Evolutionary conservation across 192 early-diverging fungal species (phyloP).

Genomic region (Phycomyces nitens): DNA sequence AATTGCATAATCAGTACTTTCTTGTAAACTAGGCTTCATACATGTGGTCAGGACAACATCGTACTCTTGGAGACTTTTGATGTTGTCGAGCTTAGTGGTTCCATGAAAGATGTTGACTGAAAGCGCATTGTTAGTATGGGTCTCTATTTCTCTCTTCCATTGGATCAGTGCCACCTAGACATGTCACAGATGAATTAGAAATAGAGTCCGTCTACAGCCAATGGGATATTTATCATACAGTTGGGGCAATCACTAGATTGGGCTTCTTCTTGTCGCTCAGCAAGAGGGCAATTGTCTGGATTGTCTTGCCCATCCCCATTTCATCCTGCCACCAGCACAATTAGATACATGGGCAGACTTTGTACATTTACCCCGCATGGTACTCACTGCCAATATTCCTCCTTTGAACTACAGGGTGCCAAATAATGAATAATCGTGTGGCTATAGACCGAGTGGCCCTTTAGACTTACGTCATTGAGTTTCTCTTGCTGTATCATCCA

Average conservation of each 20-base stretch:
- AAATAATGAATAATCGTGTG: background rate
- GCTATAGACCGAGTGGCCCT: background rate
- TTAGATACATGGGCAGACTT: background rate
- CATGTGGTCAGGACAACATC: conserved; percentile 79
- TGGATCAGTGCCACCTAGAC: conserved; percentile 70
- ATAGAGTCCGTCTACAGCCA: too few species aligned
- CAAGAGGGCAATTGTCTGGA: conserved; percentile 85
- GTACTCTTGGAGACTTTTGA: conserved; percentile 55
- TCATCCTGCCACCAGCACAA: conserved; percentile 56
- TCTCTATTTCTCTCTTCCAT: conserved; percentile 79
- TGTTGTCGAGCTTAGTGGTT: conserved; percentile 51
- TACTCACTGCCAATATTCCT: conserved; percentile 67
- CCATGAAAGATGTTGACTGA: conserved; percentile 76
- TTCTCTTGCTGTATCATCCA: conserved; percentile 84
- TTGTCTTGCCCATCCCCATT: conserved; percentile 95
- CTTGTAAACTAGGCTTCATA: conserved; percentile 18
- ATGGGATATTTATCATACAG: too few species aligned
- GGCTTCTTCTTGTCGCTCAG: conserved; percentile 60
- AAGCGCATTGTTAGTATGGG: conserved; percentile 56
- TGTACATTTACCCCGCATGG: too few species aligned
- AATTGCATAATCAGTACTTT: conserved; percentile 8
- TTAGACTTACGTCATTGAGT: conserved; percentile 24
- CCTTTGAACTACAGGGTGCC: conserved; percentile 50
- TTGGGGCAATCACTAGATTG: conserved; percentile 83
- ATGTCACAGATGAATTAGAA: background rate